A percentile compares a stretch with the other conserved stretches of the same genome.
Evolutionary conservation across 139 green algal genomes (phyloP).

Genomic region (Chlorella vulgaris): DNA sequence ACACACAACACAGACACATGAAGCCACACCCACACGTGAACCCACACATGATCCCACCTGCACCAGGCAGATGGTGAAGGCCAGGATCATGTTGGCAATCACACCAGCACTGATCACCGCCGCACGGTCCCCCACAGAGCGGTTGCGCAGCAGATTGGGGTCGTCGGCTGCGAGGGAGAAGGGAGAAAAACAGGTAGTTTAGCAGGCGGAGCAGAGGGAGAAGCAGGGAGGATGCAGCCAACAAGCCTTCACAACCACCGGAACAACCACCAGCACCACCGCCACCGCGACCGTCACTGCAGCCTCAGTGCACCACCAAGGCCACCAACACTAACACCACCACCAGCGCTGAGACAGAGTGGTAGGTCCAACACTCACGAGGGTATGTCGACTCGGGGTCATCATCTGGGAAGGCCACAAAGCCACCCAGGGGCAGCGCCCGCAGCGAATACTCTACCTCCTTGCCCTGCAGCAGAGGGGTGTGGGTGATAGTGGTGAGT

Average conservation of each 20-base stretch:
- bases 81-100: slow-evolving; percentile 92
- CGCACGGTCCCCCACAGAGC: slow-evolving; percentile 74
- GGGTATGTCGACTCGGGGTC: slow-evolving; percentile 68
- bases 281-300: no score
- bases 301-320: neutral
- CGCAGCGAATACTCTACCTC: slow-evolving; percentile 95
- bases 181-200: neutral
- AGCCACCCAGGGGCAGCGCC: slow-evolving; percentile 93
- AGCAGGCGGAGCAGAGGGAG: neutral
- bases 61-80: slow-evolving; percentile 80
- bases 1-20: neutral
- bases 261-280: no score
- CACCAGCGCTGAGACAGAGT: no score
- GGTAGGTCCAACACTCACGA: neutral
- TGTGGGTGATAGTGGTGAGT: neutral
- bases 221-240: neutral
- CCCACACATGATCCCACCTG: slow-evolving; percentile 79
- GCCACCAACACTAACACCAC: neutral
- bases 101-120: slow-evolving; percentile 94
- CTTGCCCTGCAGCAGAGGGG: slow-evolving; percentile 45
- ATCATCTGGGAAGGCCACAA: slow-evolving; percentile 97
- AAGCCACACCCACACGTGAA: neutral
- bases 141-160: slow-evolving; percentile 95
- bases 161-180: slow-evolving; percentile 67
- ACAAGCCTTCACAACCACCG: no score